Percentiles rank a stretch among this genome's conserved stretches.
Evolutionary conservation across 108 stramenopile species (phyloP).

Genomic region (Seminavis robusta): DNA sequence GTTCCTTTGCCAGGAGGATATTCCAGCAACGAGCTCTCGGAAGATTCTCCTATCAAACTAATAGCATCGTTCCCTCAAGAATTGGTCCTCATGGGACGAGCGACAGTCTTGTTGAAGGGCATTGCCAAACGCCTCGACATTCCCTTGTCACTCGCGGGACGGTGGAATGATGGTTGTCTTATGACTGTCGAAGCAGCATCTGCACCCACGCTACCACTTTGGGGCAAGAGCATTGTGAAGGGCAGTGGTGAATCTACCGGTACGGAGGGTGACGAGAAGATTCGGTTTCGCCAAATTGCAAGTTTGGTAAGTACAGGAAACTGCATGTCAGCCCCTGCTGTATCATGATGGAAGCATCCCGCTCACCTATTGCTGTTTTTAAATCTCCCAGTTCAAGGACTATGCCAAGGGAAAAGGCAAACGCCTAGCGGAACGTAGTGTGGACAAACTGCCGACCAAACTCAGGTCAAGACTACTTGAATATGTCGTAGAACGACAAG

Average conservation of each 20-base stretch:
- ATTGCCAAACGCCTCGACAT: slow-evolving; percentile 43
- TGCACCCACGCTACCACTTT: slow-evolving; percentile 6
- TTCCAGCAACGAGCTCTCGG: slow-evolving; percentile 18
- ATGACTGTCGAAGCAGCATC: slow-evolving; percentile 6
- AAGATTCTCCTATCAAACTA: slow-evolving; percentile 27
- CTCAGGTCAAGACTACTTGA: slow-evolving; percentile 4
- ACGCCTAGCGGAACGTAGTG: slow-evolving; percentile 7
- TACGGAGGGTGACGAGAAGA: slow-evolving; percentile 5
- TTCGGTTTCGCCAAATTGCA: slow-evolving; percentile 15
- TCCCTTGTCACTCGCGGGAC: slow-evolving; percentile 23
- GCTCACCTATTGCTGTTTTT: too few relatives aligned
- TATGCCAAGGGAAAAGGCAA: slow-evolving; percentile 18
- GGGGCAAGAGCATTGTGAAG: slow-evolving; percentile 2
- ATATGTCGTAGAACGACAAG: slow-evolving; percentile 1
- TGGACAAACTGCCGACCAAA: slow-evolving; percentile 4
- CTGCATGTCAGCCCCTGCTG: too few relatives aligned
- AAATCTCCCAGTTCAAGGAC: not conserved
- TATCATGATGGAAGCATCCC: too few relatives aligned
- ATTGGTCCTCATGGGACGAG: slow-evolving; percentile 48
- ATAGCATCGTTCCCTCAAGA: slow-evolving; percentile 46
- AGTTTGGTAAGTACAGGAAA: too few relatives aligned
- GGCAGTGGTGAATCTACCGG: not conserved
- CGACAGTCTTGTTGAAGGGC: slow-evolving; percentile 57
- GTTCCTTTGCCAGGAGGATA: slow-evolving; percentile 40
- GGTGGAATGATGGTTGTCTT: slow-evolving; percentile 10